Base-by-base conservation (phyloP, 202 grass and related monocot species). In the Musa balbisiana region DNA sequence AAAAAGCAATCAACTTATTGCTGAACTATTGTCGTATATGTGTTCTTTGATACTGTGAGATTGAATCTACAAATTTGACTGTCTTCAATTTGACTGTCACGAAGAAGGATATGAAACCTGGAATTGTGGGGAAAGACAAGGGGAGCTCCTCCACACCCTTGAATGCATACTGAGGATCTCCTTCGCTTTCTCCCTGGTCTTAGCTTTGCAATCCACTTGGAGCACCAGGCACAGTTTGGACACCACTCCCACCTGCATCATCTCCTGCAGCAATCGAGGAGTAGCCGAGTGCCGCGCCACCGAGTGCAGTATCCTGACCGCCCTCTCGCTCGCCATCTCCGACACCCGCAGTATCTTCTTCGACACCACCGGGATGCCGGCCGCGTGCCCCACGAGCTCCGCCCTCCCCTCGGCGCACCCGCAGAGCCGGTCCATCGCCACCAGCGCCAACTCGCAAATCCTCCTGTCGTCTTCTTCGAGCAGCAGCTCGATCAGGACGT, bases 81-180 rank as follows among this genome's bases (percentile, higher is more conserved):
- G 29, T 33, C 29, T 33, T 33, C 29, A 3, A 33, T 33, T 5
- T 43, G 14, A 49, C 6, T 49, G 11, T 8, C 11, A 62, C 9
- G 27, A 51, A 50, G 3, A 70, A 21, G 91, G 95, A 85, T 94
- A 95, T 64, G 91, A 87, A 67, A 71, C 80, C 64, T 84, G 81
- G 76, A 88, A 84, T n/a, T 54, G 85, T 20, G 91, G 87, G 58
- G 89, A 85, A 43, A 95, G 62, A 76, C 95, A 95, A 1, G 91
- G 85, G 8, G 85, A 94, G 76, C 49, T 84, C 83, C 80, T 87
- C 91, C 91, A 99, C 3, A 83, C 74, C 79, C 80, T 85, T 11
- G 79, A 73, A 71, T 99, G 95, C 75, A 99, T 66, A 82, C 78
- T 95, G 52, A 99, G 85, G 51, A 99, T 78, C 77, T 92, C 95